These are phyloP conservation scores for Lachnellula cervina DNA, from an alignment of 2,329 filamentous ascomycete genomes.

Conservation along the genomic window DNA sequence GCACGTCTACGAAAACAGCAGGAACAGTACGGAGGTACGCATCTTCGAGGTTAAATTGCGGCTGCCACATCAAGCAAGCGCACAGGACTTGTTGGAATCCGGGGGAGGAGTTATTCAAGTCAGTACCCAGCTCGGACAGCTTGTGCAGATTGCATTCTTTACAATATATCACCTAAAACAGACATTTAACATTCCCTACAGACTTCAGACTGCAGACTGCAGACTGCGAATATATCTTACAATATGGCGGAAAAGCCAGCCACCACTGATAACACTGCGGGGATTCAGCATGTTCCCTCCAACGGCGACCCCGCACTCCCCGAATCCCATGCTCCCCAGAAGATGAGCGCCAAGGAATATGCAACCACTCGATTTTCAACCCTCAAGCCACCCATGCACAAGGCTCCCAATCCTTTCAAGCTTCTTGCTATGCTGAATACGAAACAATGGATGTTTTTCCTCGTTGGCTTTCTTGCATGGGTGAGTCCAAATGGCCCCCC, in stretches of 20 bases:
- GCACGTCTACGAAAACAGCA: too few species aligned
- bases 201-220: too few species aligned
- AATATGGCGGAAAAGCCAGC: slow-evolving; percentile 4
- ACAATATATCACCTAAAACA: too few species aligned
- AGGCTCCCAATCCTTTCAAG: slow-evolving; percentile 64
- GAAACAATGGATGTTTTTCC: slow-evolving; percentile 70
- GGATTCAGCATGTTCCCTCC: not conserved
- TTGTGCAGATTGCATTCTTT: too few species aligned
- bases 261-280: not conserved
- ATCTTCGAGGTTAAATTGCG: too few species aligned
- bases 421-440: slow-evolving; percentile 59
- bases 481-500: slow-evolving; percentile 11
- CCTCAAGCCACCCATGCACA: slow-evolving; percentile 55
- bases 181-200: too few species aligned
- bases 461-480: slow-evolving; percentile 72
- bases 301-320: slow-evolving; percentile 4
- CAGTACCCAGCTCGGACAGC: too few species aligned
- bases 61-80: not conserved
- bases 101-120: not conserved
- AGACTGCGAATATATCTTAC: too few species aligned
- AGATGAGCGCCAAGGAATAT: slow-evolving; percentile 35
- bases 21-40: too few species aligned
- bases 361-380: slow-evolving; percentile 47
- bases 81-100: not conserved
- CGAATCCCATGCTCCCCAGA: slow-evolving; percentile 20